Percentiles rank a stretch among this genome's conserved stretches.
Conservation (phyloP, 805 yeast species). For the Zygosaccharomyces siamensis region DNA sequence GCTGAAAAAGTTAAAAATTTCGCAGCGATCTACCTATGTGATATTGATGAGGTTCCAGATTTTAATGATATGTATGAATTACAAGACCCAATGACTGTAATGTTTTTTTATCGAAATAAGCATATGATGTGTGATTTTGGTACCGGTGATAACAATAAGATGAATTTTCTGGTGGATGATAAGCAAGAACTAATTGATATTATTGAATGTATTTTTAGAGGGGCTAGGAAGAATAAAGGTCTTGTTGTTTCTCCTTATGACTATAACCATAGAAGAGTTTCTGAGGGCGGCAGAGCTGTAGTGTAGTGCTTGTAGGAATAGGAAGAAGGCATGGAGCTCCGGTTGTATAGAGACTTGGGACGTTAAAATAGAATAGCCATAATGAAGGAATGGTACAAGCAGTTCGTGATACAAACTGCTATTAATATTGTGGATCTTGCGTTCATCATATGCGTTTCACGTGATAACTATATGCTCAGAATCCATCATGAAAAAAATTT, state of each 20-base stretch:
- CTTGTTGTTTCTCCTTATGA: slow-evolving; percentile 80
- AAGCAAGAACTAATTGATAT: slow-evolving; percentile 90
- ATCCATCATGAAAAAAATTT: neutral
- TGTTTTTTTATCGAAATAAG: slow-evolving; percentile 89
- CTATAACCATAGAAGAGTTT: slow-evolving; percentile 41
- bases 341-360: no score
- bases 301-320: neutral
- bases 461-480: neutral
- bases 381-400: no score
- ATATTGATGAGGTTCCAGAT: slow-evolving; percentile 83
- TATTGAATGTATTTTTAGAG: slow-evolving; percentile 81
- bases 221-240: slow-evolving; percentile 91
- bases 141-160: slow-evolving; percentile 93
- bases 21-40: slow-evolving; percentile 84
- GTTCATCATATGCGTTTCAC: neutral
- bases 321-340: neutral
- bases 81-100: slow-evolving; percentile 83
- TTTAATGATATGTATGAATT: slow-evolving; percentile 53
- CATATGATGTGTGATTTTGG: slow-evolving; percentile 99
- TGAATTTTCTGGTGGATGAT: slow-evolving; percentile 73
- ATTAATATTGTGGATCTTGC: neutral
- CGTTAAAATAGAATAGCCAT: no score
- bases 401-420: neutral
- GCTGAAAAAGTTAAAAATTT: slow-evolving; percentile 83
- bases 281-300: neutral